phyloP scores from a whole-genome alignment of 1,284 basidiomycete genomes.

The Mixia osmundae region DNA sequence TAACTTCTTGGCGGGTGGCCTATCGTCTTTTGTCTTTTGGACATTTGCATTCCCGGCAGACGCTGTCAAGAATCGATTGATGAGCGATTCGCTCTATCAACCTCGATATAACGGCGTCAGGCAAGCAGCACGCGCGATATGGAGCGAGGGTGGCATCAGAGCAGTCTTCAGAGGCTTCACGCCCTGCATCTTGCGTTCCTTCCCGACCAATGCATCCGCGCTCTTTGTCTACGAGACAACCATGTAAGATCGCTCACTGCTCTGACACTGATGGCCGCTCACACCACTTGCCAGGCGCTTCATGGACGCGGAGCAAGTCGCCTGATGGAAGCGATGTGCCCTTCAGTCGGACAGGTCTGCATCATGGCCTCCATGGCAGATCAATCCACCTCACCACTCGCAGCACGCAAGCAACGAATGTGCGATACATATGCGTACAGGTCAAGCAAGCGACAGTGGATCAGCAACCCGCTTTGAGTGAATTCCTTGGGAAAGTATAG shows the following conservation, averaged over 20 bases:
- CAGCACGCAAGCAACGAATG: too few species aligned
- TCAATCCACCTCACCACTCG: too few species aligned
- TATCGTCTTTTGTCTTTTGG: constrained; percentile 39
- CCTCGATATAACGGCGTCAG: constrained; percentile 28
- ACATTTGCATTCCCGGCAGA: constrained; percentile 45
- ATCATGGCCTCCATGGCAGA: too few species aligned
- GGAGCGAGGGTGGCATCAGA: constrained; percentile 28
- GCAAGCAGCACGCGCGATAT: constrained; percentile 32
- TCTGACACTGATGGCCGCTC: too few species aligned
- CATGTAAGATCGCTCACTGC: too few species aligned
- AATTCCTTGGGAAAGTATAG: too few species aligned
- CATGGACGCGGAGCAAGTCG: constrained; percentile 44
- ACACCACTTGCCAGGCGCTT: too few species aligned
- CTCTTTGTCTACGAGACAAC: constrained; percentile 45
- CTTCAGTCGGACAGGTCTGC: too few species aligned
- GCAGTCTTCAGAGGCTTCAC: constrained; percentile 33
- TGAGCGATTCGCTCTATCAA: constrained; percentile 20
- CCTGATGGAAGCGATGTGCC: too few species aligned
- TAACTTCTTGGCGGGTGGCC: constrained; percentile 44
- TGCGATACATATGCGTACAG: too few species aligned
- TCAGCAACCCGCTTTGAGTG: too few species aligned
- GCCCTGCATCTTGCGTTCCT: constrained; percentile 39
- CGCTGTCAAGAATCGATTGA: constrained; percentile 40
- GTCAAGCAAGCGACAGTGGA: too few species aligned
- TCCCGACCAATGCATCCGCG: constrained; percentile 45